Percentiles rank a stretch among this genome's conserved stretches.
These are phyloP conservation scores for Pestalotiopsis sp. DNA, from an alignment of 2,329 filamentous ascomycete species.

Conservation along the genomic window DNA sequence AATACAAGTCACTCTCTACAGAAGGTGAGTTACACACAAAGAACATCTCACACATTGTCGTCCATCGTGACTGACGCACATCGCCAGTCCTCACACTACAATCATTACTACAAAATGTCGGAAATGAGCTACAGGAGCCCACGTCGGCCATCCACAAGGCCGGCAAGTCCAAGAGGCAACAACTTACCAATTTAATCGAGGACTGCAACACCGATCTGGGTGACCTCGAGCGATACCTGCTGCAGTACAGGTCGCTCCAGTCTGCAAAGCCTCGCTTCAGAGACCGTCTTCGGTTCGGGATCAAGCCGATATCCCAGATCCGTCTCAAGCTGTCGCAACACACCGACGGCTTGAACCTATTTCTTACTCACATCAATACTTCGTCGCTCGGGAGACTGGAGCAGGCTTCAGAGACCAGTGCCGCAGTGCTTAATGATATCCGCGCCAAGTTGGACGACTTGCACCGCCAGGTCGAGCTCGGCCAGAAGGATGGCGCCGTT, in stretches of 20 bases:
- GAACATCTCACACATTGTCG: background rate
- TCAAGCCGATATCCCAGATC: slow-evolving; percentile 2
- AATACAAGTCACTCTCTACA: background rate
- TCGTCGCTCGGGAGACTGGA: slow-evolving; percentile 6
- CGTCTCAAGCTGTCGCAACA: slow-evolving; percentile 5
- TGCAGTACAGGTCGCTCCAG: slow-evolving; percentile 6
- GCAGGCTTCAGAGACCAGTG: slow-evolving; percentile 9
- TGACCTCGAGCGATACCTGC: slow-evolving; percentile 6
- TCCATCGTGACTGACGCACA: background rate
- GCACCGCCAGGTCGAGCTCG: slow-evolving; percentile 2
- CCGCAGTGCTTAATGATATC: slow-evolving; percentile 4
- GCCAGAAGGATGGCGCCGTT: slow-evolving; percentile 2
- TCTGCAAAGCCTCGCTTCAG: slow-evolving; percentile 2
- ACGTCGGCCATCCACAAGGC: slow-evolving; percentile 10
- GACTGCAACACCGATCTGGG: slow-evolving; percentile 9
- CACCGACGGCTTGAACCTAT: slow-evolving; percentile 4
- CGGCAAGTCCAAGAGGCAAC: slow-evolving; percentile 2
- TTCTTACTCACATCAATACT: slow-evolving; percentile 8
- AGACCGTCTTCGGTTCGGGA: background rate
- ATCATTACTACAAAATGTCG: slow-evolving; percentile 5
- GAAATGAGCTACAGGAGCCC: slow-evolving; percentile 1
- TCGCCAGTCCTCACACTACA: background rate
- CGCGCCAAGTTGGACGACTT: slow-evolving; percentile 2
- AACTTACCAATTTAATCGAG: slow-evolving; percentile 3
- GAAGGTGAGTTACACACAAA: background rate